Base-by-base conservation (phyloP, 345 rosid species). In the Lepidium sativum region DNA sequence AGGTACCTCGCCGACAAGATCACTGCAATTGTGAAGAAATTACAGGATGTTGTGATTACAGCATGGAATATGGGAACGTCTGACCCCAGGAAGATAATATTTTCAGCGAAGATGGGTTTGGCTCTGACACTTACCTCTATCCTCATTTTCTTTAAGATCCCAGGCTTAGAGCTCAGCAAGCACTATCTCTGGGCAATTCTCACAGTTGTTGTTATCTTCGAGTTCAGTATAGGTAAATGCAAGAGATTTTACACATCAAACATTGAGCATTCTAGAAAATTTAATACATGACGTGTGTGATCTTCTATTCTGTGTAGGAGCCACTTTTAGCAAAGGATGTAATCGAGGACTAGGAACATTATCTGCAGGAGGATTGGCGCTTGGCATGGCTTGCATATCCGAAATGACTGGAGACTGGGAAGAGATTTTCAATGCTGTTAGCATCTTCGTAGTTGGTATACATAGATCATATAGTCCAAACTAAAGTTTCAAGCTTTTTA, bases 151-250 rank as follows among this genome's bases (percentile, higher is more conserved):
- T 74, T 76, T 68, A 92, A 82, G 70, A 77, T 72, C 54, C 84
- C 91, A 2, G 65, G 79, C 53, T 44, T 73, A 47, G 88, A 80
- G 33, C 70, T 81, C 63, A 77, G 84, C 68, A 79, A 75, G 51
- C 80, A 88, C 78, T 88, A 76, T 34, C 84, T 92, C 51, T 92
- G 98, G 98, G 95, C 96, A 25, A 78, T 86, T 54, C 95, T 92
- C 51, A 92, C 95, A 5, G 85, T 88, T 39, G 84, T 88, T 11
- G 96, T 89, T 35, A 69, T 86, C 55, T 92, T 92, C 63, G 98
- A 92, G 68, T 92, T 86, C 82, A 88, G 87, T 43, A 85, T 88
- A 63, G 96, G 96, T 88, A 76, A 17, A 37, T 25, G 48, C 71
- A 59, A 50, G 27, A 57, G 41, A 64, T 14, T 32, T 49, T 40